Conservation (phyloP, 345 rosid genomes). For the Xanthoceras sorbifolium region DNA sequence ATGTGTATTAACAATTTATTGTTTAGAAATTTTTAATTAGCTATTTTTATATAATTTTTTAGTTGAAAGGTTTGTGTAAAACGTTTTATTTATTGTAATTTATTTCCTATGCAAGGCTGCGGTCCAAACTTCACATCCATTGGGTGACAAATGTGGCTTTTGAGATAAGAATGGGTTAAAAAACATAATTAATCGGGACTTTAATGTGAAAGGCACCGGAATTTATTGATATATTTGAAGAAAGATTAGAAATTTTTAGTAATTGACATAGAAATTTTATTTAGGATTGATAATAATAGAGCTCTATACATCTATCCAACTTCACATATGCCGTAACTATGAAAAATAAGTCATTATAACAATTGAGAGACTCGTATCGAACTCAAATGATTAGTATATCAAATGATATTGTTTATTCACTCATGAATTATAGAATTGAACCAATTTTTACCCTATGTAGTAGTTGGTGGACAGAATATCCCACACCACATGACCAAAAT, state of each 20-base stretch:
- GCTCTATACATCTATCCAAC: not conserved
- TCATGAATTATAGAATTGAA: too few relatives aligned
- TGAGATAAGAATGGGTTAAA: not conserved
- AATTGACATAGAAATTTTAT: not conserved
- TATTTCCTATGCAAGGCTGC: not conserved
- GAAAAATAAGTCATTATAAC: too few relatives aligned
- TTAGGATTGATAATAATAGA: not conserved
- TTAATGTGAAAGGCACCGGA: not conserved
- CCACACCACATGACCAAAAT: not conserved
- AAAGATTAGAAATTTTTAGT: not conserved
- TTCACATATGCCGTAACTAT: too few relatives aligned
- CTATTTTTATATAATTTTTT: too few relatives aligned
- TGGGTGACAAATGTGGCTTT: not conserved
- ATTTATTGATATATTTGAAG: not conserved
- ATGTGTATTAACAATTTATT: too few relatives aligned
- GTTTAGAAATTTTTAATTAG: too few relatives aligned
- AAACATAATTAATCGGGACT: not conserved
- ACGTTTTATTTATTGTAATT: not conserved
- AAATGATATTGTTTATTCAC: too few relatives aligned
- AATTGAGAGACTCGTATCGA: too few relatives aligned
- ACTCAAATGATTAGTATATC: too few relatives aligned
- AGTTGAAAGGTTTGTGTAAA: not conserved
- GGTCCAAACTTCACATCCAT: not conserved
- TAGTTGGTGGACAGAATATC: too few relatives aligned
- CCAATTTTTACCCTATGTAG: not conserved